Conservation (phyloP, 179 eudicot species). For the Corrigiola litoralis region DNA sequence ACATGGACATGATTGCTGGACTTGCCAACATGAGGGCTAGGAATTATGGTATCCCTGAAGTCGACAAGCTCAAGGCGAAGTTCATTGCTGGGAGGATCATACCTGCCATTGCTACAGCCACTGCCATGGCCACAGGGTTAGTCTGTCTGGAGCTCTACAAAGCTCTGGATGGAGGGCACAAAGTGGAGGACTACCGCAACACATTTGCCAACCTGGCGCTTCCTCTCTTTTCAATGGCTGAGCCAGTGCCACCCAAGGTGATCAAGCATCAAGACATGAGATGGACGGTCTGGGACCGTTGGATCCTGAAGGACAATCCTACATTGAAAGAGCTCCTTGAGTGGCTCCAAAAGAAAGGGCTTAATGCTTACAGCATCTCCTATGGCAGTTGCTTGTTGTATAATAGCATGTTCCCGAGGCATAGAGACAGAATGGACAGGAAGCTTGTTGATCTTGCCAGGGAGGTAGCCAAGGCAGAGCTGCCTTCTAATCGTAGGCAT, state of each 20-base stretch:
- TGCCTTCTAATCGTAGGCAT: slow-evolving; percentile 60
- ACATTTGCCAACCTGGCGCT: slow-evolving; percentile 85
- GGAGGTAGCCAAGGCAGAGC: slow-evolving; percentile 71
- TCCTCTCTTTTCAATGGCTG: slow-evolving; percentile 87
- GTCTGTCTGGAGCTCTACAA: slow-evolving; percentile 93
- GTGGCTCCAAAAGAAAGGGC: slow-evolving; percentile 56
- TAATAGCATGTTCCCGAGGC: slow-evolving; percentile 74
- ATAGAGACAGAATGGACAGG: slow-evolving; percentile 68
- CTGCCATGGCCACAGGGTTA: slow-evolving; percentile 88
- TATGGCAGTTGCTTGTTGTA: slow-evolving; percentile 61
- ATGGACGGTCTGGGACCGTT: slow-evolving; percentile 96
- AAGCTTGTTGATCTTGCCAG: slow-evolving; percentile 60
- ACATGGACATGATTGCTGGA: slow-evolving; percentile 90
- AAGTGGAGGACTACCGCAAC: slow-evolving; percentile 84
- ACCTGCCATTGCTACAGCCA: slow-evolving; percentile 90
- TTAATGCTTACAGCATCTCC: slow-evolving; percentile 58
- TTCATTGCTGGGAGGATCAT: slow-evolving; percentile 87
- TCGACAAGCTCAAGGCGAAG: slow-evolving; percentile 84
- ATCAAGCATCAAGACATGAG: slow-evolving; percentile 78
- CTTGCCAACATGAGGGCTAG: slow-evolving; percentile 97
- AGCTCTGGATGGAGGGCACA: slow-evolving; percentile 62
- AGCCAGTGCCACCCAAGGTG: slow-evolving; percentile 84
- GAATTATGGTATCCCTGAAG: slow-evolving; percentile 82
- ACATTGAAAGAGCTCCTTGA: slow-evolving; percentile 50
- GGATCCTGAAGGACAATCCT: slow-evolving; percentile 57